Evolutionary conservation across 1,284 basidiomycete species (phyloP).

Genomic region (Marasmius sp.): DNA sequence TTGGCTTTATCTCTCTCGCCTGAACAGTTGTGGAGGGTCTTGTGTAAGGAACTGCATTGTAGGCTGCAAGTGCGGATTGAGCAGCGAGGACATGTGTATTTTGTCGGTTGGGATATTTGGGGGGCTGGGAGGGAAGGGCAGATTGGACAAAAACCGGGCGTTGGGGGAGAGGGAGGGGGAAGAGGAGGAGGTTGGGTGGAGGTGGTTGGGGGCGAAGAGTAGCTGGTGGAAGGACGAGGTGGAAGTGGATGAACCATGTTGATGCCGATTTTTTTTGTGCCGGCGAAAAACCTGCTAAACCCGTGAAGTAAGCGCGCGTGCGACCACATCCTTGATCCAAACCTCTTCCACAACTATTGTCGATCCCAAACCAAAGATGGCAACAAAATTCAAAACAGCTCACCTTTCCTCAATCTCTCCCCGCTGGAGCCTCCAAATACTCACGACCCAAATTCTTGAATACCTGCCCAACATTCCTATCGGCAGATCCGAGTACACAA

Average conservation of each 20-base stretch:
- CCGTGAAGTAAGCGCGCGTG: too few relatives aligned
- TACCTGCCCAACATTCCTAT: too few relatives aligned
- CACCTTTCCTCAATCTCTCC: too few relatives aligned
- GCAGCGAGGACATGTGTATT: conserved; percentile 86
- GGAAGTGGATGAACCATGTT: background rate
- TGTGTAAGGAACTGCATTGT: conserved; percentile 72
- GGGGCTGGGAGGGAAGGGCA: background rate
- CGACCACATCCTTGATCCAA: too few relatives aligned
- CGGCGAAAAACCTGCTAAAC: too few relatives aligned
- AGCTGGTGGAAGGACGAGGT: background rate
- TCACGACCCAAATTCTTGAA: too few relatives aligned
- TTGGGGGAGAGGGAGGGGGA: background rate
- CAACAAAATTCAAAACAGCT: too few relatives aligned
- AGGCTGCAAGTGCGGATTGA: conserved; percentile 70
- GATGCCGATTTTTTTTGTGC: too few relatives aligned
- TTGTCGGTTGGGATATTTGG: conserved; percentile 29
- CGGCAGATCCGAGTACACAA: too few relatives aligned
- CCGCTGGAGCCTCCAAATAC: too few relatives aligned
- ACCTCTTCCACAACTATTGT: too few relatives aligned
- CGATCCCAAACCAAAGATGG: too few relatives aligned
- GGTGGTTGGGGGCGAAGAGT: background rate
- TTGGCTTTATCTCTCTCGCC: conserved; percentile 73
- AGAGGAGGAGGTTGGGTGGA: background rate
- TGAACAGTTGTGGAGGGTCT: conserved; percentile 60
- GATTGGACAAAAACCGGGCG: background rate